Evolutionary conservation across 192 early-diverging fungal species (phyloP), one percentile per base, ranked within the genome.

Genomic region (Gigaspora rosea): DNA sequence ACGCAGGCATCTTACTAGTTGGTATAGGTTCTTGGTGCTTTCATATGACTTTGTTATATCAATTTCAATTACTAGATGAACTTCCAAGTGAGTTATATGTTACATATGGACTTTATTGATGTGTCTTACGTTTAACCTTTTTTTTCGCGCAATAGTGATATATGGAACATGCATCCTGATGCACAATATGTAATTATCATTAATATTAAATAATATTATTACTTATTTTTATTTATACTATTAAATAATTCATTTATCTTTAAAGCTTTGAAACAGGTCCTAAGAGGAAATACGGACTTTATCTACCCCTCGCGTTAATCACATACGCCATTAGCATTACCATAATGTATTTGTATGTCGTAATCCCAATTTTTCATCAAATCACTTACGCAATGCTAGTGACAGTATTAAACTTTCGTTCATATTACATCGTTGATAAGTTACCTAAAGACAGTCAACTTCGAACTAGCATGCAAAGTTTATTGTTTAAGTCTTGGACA

Each of bases 11-110:
- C 66, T 75, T 89, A 16, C 57, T 92, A 8, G 85, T 95, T 65
- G 93, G 93, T 32, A 78, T 90, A 50, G 92, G 94, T 48, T 90
- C 89, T 54, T 93, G 91, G 84, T 80, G 86, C 32, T 93, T 94
- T 85, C 94, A 94, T 80, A 92, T 89, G 85, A 93, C 94, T 8
- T 80, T 95, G 49, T 80, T 85, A 65, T 92, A 89, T 72, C 80
- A 86, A 77, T 87, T 88, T 86, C 93, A 94, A 79, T 85, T 94
- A 62, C 79, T 89, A 70, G 94, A 95, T 81, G 94, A 95, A 81
- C 80, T 95, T 36, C 94, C 94, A 54, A 95, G 88, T 87, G 80
- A 81, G 83, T 49, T 57, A 6, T 50, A 11, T 61, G 58, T 33
- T 47, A 66, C 16, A 41, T 46, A 16, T 22, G 32, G n/a, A 71